Evolutionary conservation across 495 filamentous ascomycete species (phyloP).

Genomic region (Penicillium odoratum): DNA sequence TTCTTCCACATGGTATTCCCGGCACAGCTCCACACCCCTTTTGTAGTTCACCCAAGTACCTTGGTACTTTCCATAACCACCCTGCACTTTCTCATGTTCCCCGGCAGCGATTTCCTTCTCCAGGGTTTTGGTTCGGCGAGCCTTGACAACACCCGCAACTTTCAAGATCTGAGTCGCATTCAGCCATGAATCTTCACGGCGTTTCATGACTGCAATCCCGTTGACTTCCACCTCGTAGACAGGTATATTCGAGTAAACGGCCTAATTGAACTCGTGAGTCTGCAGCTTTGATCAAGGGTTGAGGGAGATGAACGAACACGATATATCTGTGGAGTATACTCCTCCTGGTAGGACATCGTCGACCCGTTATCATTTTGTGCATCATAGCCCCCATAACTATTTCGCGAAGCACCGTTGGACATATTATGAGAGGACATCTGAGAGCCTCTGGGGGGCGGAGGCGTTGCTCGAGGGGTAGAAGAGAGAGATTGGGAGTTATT

Average conservation of each 20-base stretch:
- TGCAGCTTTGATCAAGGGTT: conserved; percentile 11
- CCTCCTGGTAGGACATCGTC: conserved; percentile 51
- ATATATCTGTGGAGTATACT: conserved; percentile 71
- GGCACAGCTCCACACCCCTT: conserved; percentile 86
- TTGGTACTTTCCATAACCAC: conserved; percentile 98
- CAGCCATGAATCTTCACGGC: conserved; percentile 86
- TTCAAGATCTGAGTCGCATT: conserved; percentile 96
- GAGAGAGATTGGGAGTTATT: conserved; percentile 52
- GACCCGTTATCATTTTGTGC: conserved; percentile 50
- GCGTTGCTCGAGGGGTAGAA: conserved; percentile 53
- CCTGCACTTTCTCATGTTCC: conserved; percentile 97
- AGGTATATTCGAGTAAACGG: conserved; percentile 88
- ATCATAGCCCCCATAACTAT: conserved; percentile 45
- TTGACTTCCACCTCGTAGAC: conserved; percentile 99
- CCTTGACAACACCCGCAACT: conserved; percentile 94
- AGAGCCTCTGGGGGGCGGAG: conserved; percentile 47
- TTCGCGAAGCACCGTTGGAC: conserved; percentile 37
- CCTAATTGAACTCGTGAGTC: conserved; percentile 52
- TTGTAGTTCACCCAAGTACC: conserved; percentile 97
- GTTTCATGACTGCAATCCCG: conserved; percentile 87
- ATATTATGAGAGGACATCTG: conserved; percentile 51
- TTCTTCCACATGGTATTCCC: conserved; percentile 91
- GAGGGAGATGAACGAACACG: conserved; percentile 48
- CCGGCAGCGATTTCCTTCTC: conserved; percentile 96
- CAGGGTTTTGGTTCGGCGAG: conserved; percentile 92